Percentiles rank a stretch among this genome's conserved stretches.
Conservation (phyloP, 306 rosid species). For the Astragalus glycyphyllos region DNA sequence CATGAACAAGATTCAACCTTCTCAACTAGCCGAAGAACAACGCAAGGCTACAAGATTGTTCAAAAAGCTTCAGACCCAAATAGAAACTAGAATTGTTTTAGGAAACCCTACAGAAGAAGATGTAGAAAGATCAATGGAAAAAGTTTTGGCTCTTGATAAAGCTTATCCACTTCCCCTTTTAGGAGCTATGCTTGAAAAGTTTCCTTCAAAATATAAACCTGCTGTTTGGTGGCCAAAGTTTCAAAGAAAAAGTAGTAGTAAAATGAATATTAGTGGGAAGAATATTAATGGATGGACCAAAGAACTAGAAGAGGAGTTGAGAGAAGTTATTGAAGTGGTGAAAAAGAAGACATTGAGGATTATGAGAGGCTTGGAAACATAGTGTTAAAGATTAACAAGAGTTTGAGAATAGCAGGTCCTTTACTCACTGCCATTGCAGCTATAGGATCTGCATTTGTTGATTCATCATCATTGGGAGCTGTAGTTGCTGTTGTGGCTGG, state of each 20-base stretch:
- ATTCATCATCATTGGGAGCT: conserved; percentile 36
- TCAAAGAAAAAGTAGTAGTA: too few species aligned
- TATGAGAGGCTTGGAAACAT: conserved; percentile 66
- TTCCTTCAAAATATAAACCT: conserved; percentile 60
- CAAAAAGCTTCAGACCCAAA: conserved; percentile 51
- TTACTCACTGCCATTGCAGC: conserved; percentile 69
- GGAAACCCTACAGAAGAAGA: conserved; percentile 44
- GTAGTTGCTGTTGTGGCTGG: conserved; percentile 53
- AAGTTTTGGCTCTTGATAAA: conserved; percentile 62
- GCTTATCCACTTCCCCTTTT: conserved; percentile 81
- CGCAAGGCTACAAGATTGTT: conserved; percentile 65
- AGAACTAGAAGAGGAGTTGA: conserved; percentile 55
- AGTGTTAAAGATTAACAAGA: conserved; percentile 60
- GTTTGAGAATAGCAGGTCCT: conserved; percentile 66
- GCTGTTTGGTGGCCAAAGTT: conserved; percentile 78
- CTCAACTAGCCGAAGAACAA: conserved; percentile 79
- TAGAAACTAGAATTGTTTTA: conserved; percentile 46
- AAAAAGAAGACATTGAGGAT: conserved; percentile 64
- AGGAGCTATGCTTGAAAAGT: conserved; percentile 78
- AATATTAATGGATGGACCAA: conserved; percentile 62
- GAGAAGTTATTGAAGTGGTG: conserved; percentile 51
- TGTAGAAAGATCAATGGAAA: conserved; percentile 39
- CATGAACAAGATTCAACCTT: conserved; percentile 77
- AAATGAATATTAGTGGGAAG: neutral
- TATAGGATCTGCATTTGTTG: conserved; percentile 50